Evolutionary conservation across 495 filamentous ascomycete species (phyloP).

Genomic region (Lasiosphaeriaceae sp.): DNA sequence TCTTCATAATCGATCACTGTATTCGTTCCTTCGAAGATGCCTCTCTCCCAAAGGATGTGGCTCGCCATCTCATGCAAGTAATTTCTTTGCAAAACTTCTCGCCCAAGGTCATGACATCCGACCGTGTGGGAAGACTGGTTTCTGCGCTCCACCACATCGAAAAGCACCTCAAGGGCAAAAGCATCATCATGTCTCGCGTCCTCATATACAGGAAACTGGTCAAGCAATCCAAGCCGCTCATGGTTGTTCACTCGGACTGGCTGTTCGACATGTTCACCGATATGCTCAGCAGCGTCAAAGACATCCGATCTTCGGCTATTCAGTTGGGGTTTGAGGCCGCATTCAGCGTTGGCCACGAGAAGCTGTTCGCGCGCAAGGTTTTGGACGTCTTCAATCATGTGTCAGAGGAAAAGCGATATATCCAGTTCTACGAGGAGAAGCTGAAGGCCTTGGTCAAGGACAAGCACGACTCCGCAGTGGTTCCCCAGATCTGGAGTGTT

Average conservation of each 20-base stretch:
- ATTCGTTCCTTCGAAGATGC: slow-evolving; percentile 59
- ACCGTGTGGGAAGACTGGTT: slow-evolving; percentile 64
- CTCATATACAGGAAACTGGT: slow-evolving; percentile 72
- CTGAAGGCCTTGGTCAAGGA: slow-evolving; percentile 66
- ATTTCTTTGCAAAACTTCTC: slow-evolving; percentile 75
- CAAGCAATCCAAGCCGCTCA: slow-evolving; percentile 59
- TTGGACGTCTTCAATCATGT: slow-evolving; percentile 60
- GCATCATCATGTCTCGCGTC: slow-evolving; percentile 68
- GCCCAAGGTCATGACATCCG: slow-evolving; percentile 64
- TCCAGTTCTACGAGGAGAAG: slow-evolving; percentile 60
- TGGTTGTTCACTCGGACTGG: slow-evolving; percentile 68
- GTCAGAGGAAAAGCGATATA: slow-evolving; percentile 54
- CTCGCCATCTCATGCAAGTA: slow-evolving; percentile 72
- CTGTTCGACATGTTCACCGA: slow-evolving; percentile 75
- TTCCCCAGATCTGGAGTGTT: slow-evolving; percentile 88
- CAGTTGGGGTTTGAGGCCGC: slow-evolving; percentile 64
- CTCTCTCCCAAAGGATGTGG: slow-evolving; percentile 65
- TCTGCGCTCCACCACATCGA: slow-evolving; percentile 65
- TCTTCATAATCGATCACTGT: slow-evolving; percentile 74
- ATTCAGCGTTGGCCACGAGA: slow-evolving; percentile 60
- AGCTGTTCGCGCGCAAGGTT: slow-evolving; percentile 58
- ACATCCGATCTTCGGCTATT: slow-evolving; percentile 71
- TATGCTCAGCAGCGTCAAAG: slow-evolving; percentile 71
- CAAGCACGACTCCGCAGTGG: slow-evolving; percentile 57
- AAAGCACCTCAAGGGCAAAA: slow-evolving; percentile 70